Evolutionary conservation across 1,284 basidiomycete species (phyloP).

Genomic region (Puccinia polysora): DNA sequence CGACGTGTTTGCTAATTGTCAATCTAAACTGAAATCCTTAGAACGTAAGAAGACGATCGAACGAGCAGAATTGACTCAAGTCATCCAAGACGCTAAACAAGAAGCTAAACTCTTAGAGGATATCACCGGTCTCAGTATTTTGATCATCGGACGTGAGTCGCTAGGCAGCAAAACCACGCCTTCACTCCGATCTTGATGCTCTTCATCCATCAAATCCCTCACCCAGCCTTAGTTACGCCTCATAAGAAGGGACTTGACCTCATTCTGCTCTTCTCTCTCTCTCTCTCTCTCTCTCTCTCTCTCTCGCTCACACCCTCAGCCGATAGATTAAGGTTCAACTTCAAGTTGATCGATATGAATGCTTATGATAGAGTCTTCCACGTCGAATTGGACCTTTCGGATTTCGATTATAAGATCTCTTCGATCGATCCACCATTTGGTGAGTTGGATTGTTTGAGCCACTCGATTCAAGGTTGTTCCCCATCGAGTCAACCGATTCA

Average conservation of each 20-base stretch:
- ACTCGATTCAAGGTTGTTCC: background rate
- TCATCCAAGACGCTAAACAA: conserved; percentile 9
- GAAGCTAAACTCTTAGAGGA: conserved; percentile 1
- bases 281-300: background rate
- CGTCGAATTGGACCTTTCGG: conserved; percentile 5
- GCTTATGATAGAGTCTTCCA: conserved; percentile 9
- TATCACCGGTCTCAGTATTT: background rate
- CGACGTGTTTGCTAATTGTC: background rate
- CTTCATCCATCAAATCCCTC: too few relatives aligned
- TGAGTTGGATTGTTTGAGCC: background rate
- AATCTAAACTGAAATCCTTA: background rate
- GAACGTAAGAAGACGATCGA: background rate
- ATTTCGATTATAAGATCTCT: background rate
- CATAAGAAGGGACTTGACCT: too few relatives aligned
- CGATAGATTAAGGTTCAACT: conserved; percentile 19
- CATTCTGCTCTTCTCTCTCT: too few relatives aligned
- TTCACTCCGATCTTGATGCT: too few relatives aligned
- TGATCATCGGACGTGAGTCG: conserved; percentile 10
- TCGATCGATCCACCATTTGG: conserved; percentile 8
- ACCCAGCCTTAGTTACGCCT: too few relatives aligned
- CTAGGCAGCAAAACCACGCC: too few relatives aligned
- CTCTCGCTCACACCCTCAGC: background rate
- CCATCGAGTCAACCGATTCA: background rate
- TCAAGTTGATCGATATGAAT: conserved; percentile 27
- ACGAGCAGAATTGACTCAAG: background rate